Percentiles rank a stretch among this genome's conserved stretches.
These are phyloP conservation scores for Arthroderma sp. DNA, from an alignment of 2,329 filamentous ascomycete species.

Conservation along the genomic window DNA sequence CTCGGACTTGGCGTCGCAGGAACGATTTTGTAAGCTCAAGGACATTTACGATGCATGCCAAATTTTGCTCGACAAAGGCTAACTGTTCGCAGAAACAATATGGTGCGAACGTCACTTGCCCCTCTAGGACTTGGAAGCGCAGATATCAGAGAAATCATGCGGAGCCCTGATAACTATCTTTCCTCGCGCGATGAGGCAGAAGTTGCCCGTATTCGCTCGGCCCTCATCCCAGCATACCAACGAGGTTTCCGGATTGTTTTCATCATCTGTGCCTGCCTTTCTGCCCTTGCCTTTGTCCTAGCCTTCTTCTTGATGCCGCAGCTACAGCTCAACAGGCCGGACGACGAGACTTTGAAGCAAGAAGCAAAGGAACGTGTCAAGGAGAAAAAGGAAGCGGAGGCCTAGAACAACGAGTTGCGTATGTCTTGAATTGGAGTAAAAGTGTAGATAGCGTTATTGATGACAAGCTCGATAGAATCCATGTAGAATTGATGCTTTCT, in stretches of 20 bases:
- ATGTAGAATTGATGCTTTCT: too few relatives aligned
- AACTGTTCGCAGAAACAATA: conserved; percentile 17
- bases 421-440: too few relatives aligned
- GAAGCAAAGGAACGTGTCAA: conserved; percentile 1
- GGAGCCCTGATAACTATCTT: conserved; percentile 20
- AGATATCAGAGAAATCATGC: conserved; percentile 17
- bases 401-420: too few relatives aligned
- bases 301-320: conserved; percentile 27
- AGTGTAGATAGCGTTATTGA: too few relatives aligned
- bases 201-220: conserved; percentile 12
- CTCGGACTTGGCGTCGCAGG: conserved; percentile 28
- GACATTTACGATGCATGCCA: neutral
- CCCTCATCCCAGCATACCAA: conserved; percentile 24
- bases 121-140: conserved; percentile 14
- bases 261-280: conserved; percentile 24
- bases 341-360: conserved; percentile 7
- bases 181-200: conserved; percentile 15
- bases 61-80: neutral
- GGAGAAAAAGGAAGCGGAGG: too few relatives aligned
- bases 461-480: too few relatives aligned
- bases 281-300: conserved; percentile 23
- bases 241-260: conserved; percentile 30
- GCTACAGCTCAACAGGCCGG: conserved; percentile 13
- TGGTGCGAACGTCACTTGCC: conserved; percentile 13
- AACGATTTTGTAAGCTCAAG: conserved; percentile 25